Evolutionary conservation across 768 basidiomycete species (phyloP).

Genomic region (Candolleomyces eurysporus): DNA sequence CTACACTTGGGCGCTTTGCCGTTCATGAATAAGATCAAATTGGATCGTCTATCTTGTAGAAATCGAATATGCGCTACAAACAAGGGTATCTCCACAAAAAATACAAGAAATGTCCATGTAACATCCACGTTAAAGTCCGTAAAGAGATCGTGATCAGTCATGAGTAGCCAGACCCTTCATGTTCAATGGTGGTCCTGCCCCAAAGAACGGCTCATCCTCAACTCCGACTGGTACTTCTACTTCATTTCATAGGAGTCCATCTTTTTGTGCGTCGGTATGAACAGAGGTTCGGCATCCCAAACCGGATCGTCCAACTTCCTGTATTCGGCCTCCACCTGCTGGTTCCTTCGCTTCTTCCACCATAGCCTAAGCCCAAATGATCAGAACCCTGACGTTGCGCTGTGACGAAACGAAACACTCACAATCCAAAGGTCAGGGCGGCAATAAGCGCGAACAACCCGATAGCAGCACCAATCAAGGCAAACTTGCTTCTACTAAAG

Average conservation of each 20-base stretch:
- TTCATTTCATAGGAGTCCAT: conserved; percentile 3
- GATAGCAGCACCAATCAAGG: conserved; percentile 46
- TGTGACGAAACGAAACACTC: conserved; percentile 18
- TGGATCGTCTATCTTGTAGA: no score
- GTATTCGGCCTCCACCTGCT: conserved; percentile 6
- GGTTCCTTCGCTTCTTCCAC: conserved; percentile 24
- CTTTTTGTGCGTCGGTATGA: conserved; percentile 1
- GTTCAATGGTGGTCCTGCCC: background rate
- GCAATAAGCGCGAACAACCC: conserved; percentile 41
- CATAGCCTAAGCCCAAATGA: conserved; percentile 17
- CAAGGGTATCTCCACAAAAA: no score
- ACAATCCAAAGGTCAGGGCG: conserved; percentile 36
- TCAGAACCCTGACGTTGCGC: background rate
- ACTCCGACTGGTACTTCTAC: background rate
- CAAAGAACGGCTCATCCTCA: no score
- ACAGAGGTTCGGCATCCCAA: conserved; percentile 7
- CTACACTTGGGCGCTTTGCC: no score
- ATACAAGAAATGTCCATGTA: no score
- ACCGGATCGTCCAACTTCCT: conserved; percentile 2
- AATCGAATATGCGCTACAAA: no score
- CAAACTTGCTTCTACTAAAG: conserved; percentile 41
- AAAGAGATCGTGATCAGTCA: no score
- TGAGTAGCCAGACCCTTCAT: background rate
- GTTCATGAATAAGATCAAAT: no score
- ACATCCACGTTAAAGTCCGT: no score